Evolutionary conservation across 805 yeast species (phyloP), one percentile per base, ranked within the genome.

Genomic region (Pachysolen tannophilus): DNA sequence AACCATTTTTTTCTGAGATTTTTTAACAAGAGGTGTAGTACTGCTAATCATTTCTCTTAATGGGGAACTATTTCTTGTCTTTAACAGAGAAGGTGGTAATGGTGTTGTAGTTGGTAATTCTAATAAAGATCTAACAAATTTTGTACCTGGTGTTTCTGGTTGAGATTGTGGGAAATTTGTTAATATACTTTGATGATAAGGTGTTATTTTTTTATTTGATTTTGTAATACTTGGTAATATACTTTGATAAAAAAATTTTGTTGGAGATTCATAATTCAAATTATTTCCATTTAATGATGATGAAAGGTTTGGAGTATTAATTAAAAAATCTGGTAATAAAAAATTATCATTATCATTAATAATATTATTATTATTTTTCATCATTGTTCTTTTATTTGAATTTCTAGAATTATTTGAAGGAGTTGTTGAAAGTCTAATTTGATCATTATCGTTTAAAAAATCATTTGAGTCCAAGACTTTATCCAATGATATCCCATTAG

Each of bases 81-180:
- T 14, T 20, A 36, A 13, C 3, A 34, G 14, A 6, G 33, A 25
- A 5, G 38, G 28, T 3, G 38, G 38, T 3, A 34, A 34, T 19
- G 39, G 32, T 13, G 29, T 28, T 11, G 30, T 37, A 6, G 28
- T 28, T 1, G 40, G 40, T 15, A 37, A 30, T 29, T 37, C 40
- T n/a, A 37, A 29, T 6, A 37, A 26, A 8, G 40, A 37, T 29
- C 24, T 32, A 14, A 37, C 34, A 25, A 37, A 33, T 21, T 37
- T 37, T 6, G 37, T 33, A 4, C 40, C 40, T 8, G 40, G 40
- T n/a, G 40, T 37, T 13, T 37, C 40, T 17, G 40, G 40, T n/a
- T 21, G 33, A n/a, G 17, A 32, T 8, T 29, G 37, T 15, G 25
- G n/a, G n/a, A n/a, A n/a, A n/a, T n/a, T n/a, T n/a, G n/a, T n/a